Evolutionary conservation across 2,329 filamentous ascomycete genomes (phyloP).

Genomic region (Xenoacremonium recifei): DNA sequence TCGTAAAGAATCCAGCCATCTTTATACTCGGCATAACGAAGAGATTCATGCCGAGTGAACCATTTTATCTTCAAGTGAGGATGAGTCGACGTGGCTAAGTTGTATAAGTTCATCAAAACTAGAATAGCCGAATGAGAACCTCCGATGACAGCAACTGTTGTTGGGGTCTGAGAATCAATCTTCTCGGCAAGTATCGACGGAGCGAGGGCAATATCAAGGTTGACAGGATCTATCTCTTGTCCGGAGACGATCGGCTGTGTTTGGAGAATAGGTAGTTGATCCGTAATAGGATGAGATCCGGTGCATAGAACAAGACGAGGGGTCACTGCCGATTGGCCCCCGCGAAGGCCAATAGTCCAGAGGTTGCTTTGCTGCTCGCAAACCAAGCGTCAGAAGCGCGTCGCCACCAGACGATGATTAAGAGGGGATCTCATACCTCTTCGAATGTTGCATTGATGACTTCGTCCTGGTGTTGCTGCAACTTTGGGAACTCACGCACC

Average conservation of each 20-base stretch:
- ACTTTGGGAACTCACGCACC: constrained; percentile 32
- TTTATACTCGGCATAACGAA: constrained; percentile 61
- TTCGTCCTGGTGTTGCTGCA: constrained; percentile 36
- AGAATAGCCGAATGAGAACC: constrained; percentile 64
- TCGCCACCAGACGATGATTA: too few species aligned
- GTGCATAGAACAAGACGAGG: constrained; percentile 55
- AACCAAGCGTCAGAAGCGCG: too few species aligned
- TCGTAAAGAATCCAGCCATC: constrained; percentile 64
- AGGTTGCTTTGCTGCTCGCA: constrained; percentile 12
- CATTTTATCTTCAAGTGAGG: constrained; percentile 56
- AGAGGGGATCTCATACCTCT: constrained; percentile 20
- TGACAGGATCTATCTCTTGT: constrained; percentile 23
- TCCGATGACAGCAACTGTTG: constrained; percentile 56
- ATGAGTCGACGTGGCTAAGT: constrained; percentile 50
- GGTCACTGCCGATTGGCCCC: constrained; percentile 34
- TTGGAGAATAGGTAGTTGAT: constrained; percentile 39
- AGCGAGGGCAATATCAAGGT: constrained; percentile 56
- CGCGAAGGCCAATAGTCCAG: constrained; percentile 25
- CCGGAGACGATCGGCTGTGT: neutral
- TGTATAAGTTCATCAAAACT: constrained; percentile 59
- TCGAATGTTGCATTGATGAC: constrained; percentile 33
- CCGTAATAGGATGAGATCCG: constrained; percentile 49
- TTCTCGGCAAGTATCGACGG: constrained; percentile 45
- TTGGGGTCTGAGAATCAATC: constrained; percentile 25
- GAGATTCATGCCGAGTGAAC: constrained; percentile 56